Conservation (phyloP, 192 early-diverging fungal species). For the Rhizoclosmatium sp. region DNA sequence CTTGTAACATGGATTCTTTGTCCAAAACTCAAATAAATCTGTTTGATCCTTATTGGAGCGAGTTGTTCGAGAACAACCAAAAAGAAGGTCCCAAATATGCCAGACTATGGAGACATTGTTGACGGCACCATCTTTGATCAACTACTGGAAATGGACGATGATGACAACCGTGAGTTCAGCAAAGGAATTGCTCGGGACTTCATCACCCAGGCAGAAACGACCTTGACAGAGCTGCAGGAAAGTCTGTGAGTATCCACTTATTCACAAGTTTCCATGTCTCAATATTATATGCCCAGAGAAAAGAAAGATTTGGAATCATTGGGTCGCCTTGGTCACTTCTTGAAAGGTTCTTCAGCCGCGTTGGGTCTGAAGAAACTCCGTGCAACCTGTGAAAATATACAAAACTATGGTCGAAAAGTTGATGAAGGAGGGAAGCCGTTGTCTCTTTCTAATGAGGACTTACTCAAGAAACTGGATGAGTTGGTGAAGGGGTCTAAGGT, state of each 20-base stretch:
- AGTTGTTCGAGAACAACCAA: not conserved
- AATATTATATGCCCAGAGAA: conserved; percentile 40
- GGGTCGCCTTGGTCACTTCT: conserved; percentile 86
- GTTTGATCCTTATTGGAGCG: not conserved
- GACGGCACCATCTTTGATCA: conserved; percentile 88
- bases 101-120: conserved; percentile 62
- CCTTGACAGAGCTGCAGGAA: conserved; percentile 78
- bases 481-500: not conserved
- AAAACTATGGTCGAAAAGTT: conserved; percentile 69
- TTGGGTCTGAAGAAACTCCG: conserved; percentile 83
- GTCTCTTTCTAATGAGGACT: conserved; percentile 7
- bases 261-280: not conserved
- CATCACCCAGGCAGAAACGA: conserved; percentile 83
- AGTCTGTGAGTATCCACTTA: conserved; percentile 57
- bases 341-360: conserved; percentile 90
- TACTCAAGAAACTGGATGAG: not conserved
- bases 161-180: conserved; percentile 78
- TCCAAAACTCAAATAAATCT: not conserved
- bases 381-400: conserved; percentile 86
- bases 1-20: not conserved
- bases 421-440: conserved; percentile 14
- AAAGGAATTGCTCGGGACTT: conserved; percentile 79
- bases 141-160: conserved; percentile 91
- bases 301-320: conserved; percentile 72
- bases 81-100: not conserved